Percentiles rank a stretch among this genome's conserved stretches.
Evolutionary conservation across 192 early-diverging fungal species (phyloP).

Genomic region (Coemansia sp.): DNA sequence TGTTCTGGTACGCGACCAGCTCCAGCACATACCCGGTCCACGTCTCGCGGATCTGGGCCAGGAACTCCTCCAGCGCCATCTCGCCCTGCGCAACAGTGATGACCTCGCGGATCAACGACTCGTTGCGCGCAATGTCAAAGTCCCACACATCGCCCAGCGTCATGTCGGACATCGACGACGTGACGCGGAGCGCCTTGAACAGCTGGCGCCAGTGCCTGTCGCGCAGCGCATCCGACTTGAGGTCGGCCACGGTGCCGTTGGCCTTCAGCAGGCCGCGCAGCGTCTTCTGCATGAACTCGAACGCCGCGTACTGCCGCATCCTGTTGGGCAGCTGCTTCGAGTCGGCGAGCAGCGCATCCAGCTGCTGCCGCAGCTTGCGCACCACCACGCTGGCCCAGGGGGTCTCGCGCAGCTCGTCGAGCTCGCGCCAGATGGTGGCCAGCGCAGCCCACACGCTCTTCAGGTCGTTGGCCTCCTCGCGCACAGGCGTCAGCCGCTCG

Average conservation of each 20-base stretch:
- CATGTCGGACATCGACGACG: conserved; percentile 76
- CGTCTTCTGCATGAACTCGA: conserved; percentile 88
- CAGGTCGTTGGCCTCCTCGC: conserved; percentile 90
- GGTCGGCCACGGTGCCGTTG: conserved; percentile 76
- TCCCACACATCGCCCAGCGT: conserved; percentile 97
- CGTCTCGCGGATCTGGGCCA: conserved; percentile 85
- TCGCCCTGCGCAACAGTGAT: conserved; percentile 95
- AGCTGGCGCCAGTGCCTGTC: conserved; percentile 97
- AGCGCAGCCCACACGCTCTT: conserved; percentile 91
- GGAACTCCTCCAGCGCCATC: conserved; percentile 99
- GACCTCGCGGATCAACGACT: conserved; percentile 81
- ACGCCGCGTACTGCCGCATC: conserved; percentile 97
- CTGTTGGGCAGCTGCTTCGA: conserved; percentile 95
- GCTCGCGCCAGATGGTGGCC: conserved; percentile 75
- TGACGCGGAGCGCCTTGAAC: conserved; percentile 78
- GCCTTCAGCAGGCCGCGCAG: conserved; percentile 78
- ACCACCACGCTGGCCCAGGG: conserved; percentile 84
- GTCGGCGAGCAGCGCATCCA: conserved; percentile 76
- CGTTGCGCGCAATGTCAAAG: conserved; percentile 84
- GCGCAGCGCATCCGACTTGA: conserved; percentile 95
- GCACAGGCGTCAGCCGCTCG: conserved; percentile 74
- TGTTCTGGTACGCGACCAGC: conserved; percentile 96
- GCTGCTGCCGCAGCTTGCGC: conserved; percentile 83
- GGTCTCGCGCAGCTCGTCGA: conserved; percentile 84
- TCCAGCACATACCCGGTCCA: conserved; percentile 94